Base-by-base conservation (phyloP, 2,329 filamentous ascomycete species). In the Pseudopyricularia javanii region DNA sequence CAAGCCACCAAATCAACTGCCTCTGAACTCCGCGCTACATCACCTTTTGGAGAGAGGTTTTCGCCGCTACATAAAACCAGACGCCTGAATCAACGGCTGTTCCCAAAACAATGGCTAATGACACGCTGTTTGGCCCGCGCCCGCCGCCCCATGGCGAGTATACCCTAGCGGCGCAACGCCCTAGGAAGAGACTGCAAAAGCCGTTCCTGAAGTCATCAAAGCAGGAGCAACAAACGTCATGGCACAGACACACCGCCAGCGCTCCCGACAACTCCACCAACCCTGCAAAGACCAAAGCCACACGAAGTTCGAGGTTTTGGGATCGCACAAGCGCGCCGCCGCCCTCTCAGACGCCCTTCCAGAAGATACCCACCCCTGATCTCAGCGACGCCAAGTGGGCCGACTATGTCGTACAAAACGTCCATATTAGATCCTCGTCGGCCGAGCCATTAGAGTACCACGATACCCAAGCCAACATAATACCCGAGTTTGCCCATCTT, bases 401-500 rank as follows among this genome's bases (percentile, higher is more conserved):
- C 35, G 62, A 63, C 14, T 65, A 66, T 54, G 58, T 64, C 22
- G 59, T 61, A 34, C 56, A 30, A 9, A 30, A 30, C 28, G 28
- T 30, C 24, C 40, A 24, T 26, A 20, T 24, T 11, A 26, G 40
- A 6, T 45, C 40, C 2, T 20, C 17, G 8, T 45, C 40, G 3
- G 24, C 24, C 20, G 40, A 20, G 14, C 59, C 57, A 40, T 56
- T 15, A 40, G 49, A 59, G 40, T 34, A 51, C 3, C 45, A 54
- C 15, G 8, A 15, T 28, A 26, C 17, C 47, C n/a, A 20, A 11
- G 30, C 34, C 26, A 20, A 20, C 43, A 55, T 63, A 12, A 56
- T 67, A 2, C 67, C 68, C n/a, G 66, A 69, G 52, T 55, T 64
- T 35, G 62, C 61, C 33, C 64, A 74, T 57, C 64, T 75, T 55